These are phyloP conservation scores for Trichomonas vaginalis DNA, from an alignment of 208 protist species.

Conservation along the genomic window DNA sequence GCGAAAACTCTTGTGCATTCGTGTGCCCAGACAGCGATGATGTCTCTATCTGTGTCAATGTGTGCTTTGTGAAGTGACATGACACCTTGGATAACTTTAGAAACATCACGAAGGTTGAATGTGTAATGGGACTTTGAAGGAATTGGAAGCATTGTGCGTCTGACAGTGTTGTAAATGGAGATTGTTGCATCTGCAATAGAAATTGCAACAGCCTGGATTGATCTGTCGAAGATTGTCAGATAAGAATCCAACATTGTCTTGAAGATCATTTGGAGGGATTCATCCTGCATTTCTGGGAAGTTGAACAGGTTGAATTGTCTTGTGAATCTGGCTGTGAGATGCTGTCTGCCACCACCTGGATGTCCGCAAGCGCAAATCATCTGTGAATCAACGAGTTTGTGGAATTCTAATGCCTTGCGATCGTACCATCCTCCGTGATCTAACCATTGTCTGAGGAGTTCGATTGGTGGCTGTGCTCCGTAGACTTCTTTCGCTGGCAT, in stretches of 20 bases:
- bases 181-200: conserved; percentile 71
- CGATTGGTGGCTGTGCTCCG: conserved; percentile 90
- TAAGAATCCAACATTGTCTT: conserved; percentile 72
- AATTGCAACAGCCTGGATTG: conserved; percentile 47
- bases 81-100: conserved; percentile 58
- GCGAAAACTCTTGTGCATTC: conserved; percentile 46
- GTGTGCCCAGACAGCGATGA: conserved; percentile 48
- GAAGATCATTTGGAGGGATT: conserved; percentile 79
- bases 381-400: conserved; percentile 74
- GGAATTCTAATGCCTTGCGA: conserved; percentile 66
- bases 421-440: conserved; percentile 84
- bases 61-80: conserved; percentile 14
- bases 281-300: conserved; percentile 77
- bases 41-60: not conserved
- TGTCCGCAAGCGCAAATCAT: conserved; percentile 80
- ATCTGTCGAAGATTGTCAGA: conserved; percentile 60
- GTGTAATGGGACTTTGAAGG: conserved; percentile 90
- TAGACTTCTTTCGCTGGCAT: conserved; percentile 90
- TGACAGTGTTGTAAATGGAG: conserved; percentile 71
- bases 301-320: conserved; percentile 91
- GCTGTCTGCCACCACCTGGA: conserved; percentile 77
- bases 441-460: conserved; percentile 89
- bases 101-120: conserved; percentile 91
- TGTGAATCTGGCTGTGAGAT: conserved; percentile 78
- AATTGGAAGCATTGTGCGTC: conserved; percentile 75